Base-by-base conservation (phyloP, 2,329 filamentous ascomycete species). In the Harringtonia lauricola region DNA sequence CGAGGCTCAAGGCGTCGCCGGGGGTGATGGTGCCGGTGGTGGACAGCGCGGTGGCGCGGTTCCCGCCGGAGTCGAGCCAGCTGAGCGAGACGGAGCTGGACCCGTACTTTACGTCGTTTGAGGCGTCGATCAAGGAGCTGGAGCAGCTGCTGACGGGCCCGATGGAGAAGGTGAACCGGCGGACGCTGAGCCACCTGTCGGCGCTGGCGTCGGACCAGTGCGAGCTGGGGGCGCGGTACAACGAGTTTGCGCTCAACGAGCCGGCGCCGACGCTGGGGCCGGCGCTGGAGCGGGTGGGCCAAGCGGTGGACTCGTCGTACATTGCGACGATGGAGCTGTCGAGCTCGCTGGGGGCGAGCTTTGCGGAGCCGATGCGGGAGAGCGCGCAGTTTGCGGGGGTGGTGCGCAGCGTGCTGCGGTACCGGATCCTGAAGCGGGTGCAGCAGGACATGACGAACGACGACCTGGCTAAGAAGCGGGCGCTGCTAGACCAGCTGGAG, bases 361-460 rank as follows among this genome's bases (percentile, higher is more conserved):
- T 98, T 58, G 88, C 94, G 0, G 94, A 98, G 58, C 92, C 92
- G 1, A 95, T 98, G 87, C 79, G 94, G 44, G 92, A 98, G 64
- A 94, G 88, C 55, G 89, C 92, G 13, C 92, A 98, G 57, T 98
- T 98, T 60, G 92, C 92, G 1, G 86, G 92, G 12, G 87, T 98
- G 1, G 92, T 98, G 4, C 79, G 89, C 35, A 85, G 72, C 51
- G 90, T 98, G 29, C 68, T 98, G 43, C 79, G 86, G 51, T 98
- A 95, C 59, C 74, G 92, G 15, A 83, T 96, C 3, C 67, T 95
- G 49, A 98, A 98, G 67, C 77, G 92, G 38, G 86, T 98, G 42
- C 92, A 98, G 59, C 88, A 96, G 61, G 92, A 98, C 58, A 90
- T 96, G 81, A 96, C 92, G 2, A 82, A 83, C 36, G 92, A 98